Percentiles rank a stretch among this genome's conserved stretches.
Conservation (phyloP, 2,329 filamentous ascomycete genomes). For the Cladobotryum protrusum region DNA sequence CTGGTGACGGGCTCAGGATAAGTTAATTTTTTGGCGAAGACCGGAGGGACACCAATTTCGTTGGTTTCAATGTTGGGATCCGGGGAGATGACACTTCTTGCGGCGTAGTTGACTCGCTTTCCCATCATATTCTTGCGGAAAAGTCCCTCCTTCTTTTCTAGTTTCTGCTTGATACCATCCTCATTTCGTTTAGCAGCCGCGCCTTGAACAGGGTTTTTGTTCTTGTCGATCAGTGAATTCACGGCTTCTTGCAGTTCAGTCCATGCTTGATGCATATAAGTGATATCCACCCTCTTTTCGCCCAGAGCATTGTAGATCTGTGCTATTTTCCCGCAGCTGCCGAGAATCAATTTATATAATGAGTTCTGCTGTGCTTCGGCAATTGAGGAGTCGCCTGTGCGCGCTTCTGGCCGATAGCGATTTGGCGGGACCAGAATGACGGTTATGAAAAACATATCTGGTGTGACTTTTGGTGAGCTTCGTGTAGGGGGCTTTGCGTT, state of each 20-base stretch:
- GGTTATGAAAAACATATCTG: constrained; percentile 93
- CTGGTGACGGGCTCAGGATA: constrained; percentile 97
- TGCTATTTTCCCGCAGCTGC: constrained; percentile 65
- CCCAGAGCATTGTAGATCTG: constrained; percentile 56
- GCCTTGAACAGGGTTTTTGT: constrained; percentile 77
- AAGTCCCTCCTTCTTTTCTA: constrained; percentile 97
- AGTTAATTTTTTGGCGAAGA: constrained; percentile 92
- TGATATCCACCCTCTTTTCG: constrained; percentile 45
- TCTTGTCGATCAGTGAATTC: constrained; percentile 87
- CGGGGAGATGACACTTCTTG: constrained; percentile 94
- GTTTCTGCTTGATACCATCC: constrained; percentile 93
- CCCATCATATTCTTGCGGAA: constrained; percentile 99
- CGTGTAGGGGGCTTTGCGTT: constrained; percentile 61
- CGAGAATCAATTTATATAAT: constrained; percentile 79
- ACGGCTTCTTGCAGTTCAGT: constrained; percentile 80
- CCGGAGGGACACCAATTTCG: constrained; percentile 96
- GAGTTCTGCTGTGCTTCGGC: constrained; percentile 84
- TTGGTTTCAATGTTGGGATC: constrained; percentile 99
- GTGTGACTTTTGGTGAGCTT: constrained; percentile 51
- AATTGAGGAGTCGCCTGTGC: constrained; percentile 72
- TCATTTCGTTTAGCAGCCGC: constrained; percentile 71
- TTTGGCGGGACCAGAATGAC: constrained; percentile 87
- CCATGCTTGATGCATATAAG: constrained; percentile 74
- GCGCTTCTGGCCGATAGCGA: constrained; percentile 79
- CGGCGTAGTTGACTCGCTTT: constrained; percentile 97